Base-by-base conservation (phyloP, 306 rosid genomes). In the Prunus davidiana region DNA sequence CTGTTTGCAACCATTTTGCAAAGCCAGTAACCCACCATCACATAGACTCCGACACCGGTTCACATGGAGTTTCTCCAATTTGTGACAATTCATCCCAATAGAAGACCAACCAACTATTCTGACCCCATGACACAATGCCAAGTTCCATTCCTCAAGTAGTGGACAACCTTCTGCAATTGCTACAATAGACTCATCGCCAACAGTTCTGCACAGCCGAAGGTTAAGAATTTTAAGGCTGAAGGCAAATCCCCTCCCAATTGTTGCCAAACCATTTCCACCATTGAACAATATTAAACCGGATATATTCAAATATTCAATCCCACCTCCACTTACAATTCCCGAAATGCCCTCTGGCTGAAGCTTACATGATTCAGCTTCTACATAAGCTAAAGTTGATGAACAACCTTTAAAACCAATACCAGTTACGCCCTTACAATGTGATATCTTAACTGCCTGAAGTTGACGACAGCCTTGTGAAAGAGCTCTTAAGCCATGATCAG, bases 111-210 rank as follows among this genome's bases (percentile, higher is more conserved):
- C 90, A 11, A 65, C 47, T 71, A 79, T 67, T 60, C 71, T 75
- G 63, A 87, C 86, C 72, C 77, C 88, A 38, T 86, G 87, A 61
- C 95, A 86, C 25, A 87, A 73, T 10, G 90, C 95, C 54, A 90
- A 82, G 86, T 87, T 90, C 91, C 95, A 90, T 49, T 90, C 90
- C 76, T 86, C 77, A 52, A 88, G 89, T 11, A 84, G 76, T 1
- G 84, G 82, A 74, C 90, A 88, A 62, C 92, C 85, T 76, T 79
- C 79, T 72, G 90, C 80, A 70, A 90, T 84, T 56, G 83, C 85
- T 11, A 28, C 47, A 64, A 88, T 73, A 8, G 89, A 81, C 30
- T 68, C n/a, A 12, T 88, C 86, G 1, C 77, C 69, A 45, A 88
- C 68, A 51, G 74, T 51, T 83, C 87, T 86, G 60, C 92, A 84